phyloP scores from a whole-genome alignment of 179 eudicot species.

The Patellifolia procumbens region DNA sequence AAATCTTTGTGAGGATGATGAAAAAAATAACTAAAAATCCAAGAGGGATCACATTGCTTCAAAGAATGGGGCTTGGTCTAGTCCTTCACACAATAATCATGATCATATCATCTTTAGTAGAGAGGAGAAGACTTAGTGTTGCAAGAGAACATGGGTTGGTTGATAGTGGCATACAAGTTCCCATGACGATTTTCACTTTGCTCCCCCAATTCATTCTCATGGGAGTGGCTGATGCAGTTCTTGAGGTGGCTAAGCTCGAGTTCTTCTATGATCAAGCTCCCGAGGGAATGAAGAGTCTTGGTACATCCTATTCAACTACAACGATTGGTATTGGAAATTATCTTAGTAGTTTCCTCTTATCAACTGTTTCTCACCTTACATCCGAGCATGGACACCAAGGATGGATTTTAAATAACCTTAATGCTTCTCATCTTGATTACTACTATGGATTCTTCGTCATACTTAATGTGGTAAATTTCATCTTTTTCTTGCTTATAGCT shows the following conservation, averaged over 20 bases:
- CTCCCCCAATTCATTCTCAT: constrained; percentile 50
- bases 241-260: constrained; percentile 50
- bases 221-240: constrained; percentile 48
- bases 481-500: constrained; percentile 37
- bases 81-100: constrained; percentile 38
- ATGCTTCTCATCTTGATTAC: constrained; percentile 44
- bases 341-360: constrained; percentile 43
- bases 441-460: constrained; percentile 42
- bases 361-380: constrained; percentile 38
- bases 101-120: constrained; percentile 31
- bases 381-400: constrained; percentile 35
- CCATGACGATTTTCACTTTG: constrained; percentile 41
- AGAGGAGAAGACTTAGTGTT: constrained; percentile 33
- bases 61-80: constrained; percentile 53
- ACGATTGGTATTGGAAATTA: constrained; percentile 43
- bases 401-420: constrained; percentile 47
- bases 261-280: constrained; percentile 60
- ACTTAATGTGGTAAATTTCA: constrained; percentile 40
- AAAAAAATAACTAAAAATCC: constrained; percentile 40
- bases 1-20: constrained; percentile 35
- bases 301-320: constrained; percentile 49
- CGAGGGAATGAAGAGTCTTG: constrained; percentile 50
- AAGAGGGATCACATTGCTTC: constrained; percentile 50
- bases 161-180: constrained; percentile 38
- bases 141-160: constrained; percentile 36